Evolutionary conservation across 768 basidiomycete species (phyloP).

Genomic region (Hemileccinum rubropunctum): DNA sequence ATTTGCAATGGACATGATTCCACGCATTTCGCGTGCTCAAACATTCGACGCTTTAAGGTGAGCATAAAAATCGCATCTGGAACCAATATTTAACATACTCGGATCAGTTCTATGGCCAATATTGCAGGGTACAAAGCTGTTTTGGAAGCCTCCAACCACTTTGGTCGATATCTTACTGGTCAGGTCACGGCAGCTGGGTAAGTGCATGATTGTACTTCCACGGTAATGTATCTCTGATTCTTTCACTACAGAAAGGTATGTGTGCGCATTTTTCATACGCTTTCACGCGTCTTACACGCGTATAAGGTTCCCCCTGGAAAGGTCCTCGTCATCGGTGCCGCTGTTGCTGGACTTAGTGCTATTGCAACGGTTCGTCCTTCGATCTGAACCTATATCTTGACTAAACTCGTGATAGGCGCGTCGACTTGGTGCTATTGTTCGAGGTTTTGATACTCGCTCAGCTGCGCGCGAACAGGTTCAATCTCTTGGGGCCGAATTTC

Average conservation of each 20-base stretch:
- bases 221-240: constrained; percentile 5
- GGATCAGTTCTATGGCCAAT: constrained; percentile 83
- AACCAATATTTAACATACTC: not conserved
- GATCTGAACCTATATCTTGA: not conserved
- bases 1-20: constrained; percentile 92
- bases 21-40: constrained; percentile 86
- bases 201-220: constrained; percentile 27
- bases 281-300: constrained; percentile 16
- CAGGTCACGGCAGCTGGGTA: constrained; percentile 90
- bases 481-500: constrained; percentile 85
- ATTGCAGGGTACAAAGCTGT: constrained; percentile 94
- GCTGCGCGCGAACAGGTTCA: constrained; percentile 88
- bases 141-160: constrained; percentile 85
- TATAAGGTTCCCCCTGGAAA: constrained; percentile 80
- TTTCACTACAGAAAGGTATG: constrained; percentile 41
- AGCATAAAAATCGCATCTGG: constrained; percentile 8
- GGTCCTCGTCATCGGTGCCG: constrained; percentile 84
- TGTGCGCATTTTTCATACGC: not conserved
- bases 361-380: constrained; percentile 65
- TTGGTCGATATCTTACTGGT: constrained; percentile 86
- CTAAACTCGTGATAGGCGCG: constrained; percentile 50
- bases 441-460: constrained; percentile 83
- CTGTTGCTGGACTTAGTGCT: constrained; percentile 86
- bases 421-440: constrained; percentile 83
- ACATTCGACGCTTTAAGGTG: constrained; percentile 87